These are phyloP conservation scores for Chaetomium cochliodes DNA, from an alignment of 495 filamentous ascomycete genomes.

Conservation along the genomic window DNA sequence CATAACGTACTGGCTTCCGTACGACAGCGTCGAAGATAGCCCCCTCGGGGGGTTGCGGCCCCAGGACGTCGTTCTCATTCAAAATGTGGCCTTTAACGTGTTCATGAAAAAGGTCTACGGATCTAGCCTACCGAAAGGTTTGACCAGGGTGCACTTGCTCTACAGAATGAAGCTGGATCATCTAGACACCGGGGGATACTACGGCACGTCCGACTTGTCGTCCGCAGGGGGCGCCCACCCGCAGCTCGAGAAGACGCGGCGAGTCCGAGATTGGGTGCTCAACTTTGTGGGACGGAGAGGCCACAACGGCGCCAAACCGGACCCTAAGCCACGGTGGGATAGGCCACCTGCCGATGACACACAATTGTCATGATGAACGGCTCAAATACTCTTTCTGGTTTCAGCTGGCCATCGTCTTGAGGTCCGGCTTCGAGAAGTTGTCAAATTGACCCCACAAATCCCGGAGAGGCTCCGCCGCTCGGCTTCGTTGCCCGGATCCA, in stretches of 20 bases:
- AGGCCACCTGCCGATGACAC: constrained; percentile 28
- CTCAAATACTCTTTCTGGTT: neutral
- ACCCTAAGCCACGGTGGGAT: constrained; percentile 23
- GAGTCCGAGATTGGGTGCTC: constrained; percentile 72
- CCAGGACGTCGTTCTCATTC: constrained; percentile 71
- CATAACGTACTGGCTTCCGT: constrained; percentile 76
- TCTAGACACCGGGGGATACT: constrained; percentile 45
- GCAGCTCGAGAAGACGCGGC: constrained; percentile 60
- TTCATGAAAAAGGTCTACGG: constrained; percentile 77
- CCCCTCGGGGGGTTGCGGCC: constrained; percentile 57
- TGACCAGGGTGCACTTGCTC: constrained; percentile 71
- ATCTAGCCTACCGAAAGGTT: constrained; percentile 64
- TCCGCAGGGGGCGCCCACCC: constrained; percentile 40
- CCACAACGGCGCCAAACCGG: neutral
- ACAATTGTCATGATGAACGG: constrained; percentile 18
- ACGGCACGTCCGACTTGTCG: constrained; percentile 40
- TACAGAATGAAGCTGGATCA: constrained; percentile 49
- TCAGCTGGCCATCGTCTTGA: neutral
- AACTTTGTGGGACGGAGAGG: constrained; percentile 58
- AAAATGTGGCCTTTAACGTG: constrained; percentile 70
- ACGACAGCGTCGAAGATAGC: constrained; percentile 35
- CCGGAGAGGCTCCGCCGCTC: constrained; percentile 7
- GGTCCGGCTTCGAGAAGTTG: neutral
- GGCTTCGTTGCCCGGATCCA: constrained; percentile 3
- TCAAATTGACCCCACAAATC: constrained; percentile 6